phyloP scores from a whole-genome alignment of 108 stramenopile genomes.

The Stephanodiscus triporus region DNA sequence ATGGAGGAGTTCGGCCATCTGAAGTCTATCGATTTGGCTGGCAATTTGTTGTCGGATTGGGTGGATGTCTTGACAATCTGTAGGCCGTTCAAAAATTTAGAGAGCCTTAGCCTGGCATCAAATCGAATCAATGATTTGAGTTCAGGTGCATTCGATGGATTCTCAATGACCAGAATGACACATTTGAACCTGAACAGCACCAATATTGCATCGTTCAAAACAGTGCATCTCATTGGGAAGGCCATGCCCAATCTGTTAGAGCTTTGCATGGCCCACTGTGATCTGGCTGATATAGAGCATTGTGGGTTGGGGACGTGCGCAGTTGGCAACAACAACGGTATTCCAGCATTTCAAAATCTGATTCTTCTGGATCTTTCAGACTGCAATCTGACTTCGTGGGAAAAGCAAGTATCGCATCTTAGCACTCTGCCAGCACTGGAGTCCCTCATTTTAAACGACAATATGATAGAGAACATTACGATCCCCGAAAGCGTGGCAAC shows the following conservation, averaged over 20 bases:
- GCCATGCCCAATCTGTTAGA: slow-evolving; percentile 78
- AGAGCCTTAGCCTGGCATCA: slow-evolving; percentile 66
- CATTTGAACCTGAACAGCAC: slow-evolving; percentile 71
- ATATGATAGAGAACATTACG: slow-evolving; percentile 53
- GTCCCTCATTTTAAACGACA: slow-evolving; percentile 81
- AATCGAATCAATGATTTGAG: slow-evolving; percentile 71
- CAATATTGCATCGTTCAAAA: slow-evolving; percentile 58
- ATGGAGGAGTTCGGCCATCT: slow-evolving; percentile 58
- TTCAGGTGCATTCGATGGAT: slow-evolving; percentile 14
- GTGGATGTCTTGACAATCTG: slow-evolving; percentile 54
- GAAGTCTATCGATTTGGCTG: slow-evolving; percentile 79
- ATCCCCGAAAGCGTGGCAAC: slow-evolving; percentile 15
- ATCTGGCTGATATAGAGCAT: slow-evolving; percentile 62
- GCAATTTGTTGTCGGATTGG: slow-evolving; percentile 80
- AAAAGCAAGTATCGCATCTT: slow-evolving; percentile 58
- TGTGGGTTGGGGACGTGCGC: background rate
- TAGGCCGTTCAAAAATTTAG: slow-evolving; percentile 64
- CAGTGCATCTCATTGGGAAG: slow-evolving; percentile 50
- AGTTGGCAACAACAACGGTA: background rate
- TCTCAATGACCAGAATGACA: slow-evolving; percentile 31
- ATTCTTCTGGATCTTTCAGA: slow-evolving; percentile 70
- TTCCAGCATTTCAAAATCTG: slow-evolving; percentile 56
- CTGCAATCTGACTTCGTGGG: slow-evolving; percentile 72
- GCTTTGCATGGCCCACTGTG: slow-evolving; percentile 72
- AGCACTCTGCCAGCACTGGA: slow-evolving; percentile 60